phyloP scores from a whole-genome alignment of 176 grass and related monocot species.

The Calamus simplicifolius region DNA sequence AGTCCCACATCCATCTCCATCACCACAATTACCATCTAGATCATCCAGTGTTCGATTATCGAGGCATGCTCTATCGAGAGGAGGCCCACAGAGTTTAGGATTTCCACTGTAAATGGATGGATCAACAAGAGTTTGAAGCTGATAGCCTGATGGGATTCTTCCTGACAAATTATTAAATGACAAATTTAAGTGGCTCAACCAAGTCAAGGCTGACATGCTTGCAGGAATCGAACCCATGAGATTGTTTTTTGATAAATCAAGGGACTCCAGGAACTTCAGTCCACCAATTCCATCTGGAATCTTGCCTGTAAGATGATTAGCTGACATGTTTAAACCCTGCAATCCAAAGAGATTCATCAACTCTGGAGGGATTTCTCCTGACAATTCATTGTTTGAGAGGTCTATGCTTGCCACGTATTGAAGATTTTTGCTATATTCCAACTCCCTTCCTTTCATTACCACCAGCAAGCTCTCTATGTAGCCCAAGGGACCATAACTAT shows the following conservation, averaged over 20 bases:
- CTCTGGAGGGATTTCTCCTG: conserved; percentile 18
- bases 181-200: conserved; percentile 17
- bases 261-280: conserved; percentile 22
- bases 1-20: too few species aligned
- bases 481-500: too few species aligned
- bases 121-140: conserved; percentile 21
- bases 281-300: conserved; percentile 25
- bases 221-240: conserved; percentile 31
- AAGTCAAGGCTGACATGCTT: conserved; percentile 17
- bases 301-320: conserved; percentile 26
- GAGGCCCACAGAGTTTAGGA: conserved; percentile 28
- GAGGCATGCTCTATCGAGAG: neutral
- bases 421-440: neutral
- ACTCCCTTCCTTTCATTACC: conserved; percentile 18
- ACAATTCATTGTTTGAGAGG: conserved; percentile 24
- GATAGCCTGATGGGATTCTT: conserved; percentile 34
- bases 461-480: neutral
- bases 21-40: too few species aligned
- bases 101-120: conserved; percentile 34
- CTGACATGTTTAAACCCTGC: conserved; percentile 29
- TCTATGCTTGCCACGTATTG: neutral
- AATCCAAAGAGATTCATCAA: conserved; percentile 19
- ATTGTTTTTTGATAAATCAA: conserved; percentile 38
- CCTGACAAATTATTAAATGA: conserved; percentile 41
- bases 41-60: too few species aligned